Evolutionary conservation across 2,329 filamentous ascomycete genomes (phyloP).

Genomic region (Pestalotiopsis sp.): DNA sequence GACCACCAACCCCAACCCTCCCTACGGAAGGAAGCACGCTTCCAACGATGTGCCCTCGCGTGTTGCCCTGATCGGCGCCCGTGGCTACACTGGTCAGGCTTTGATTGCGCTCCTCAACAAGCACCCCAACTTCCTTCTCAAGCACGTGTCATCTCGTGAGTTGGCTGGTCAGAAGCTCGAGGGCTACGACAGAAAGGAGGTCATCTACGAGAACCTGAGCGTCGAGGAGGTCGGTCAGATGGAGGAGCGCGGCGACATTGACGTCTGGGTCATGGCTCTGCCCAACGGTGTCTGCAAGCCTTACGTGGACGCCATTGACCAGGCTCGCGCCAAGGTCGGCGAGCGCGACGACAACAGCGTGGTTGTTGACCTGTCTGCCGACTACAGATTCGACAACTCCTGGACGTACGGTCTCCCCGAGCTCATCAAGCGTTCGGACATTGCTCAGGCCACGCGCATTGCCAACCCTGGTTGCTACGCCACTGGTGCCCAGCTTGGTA

Average conservation of each 20-base stretch:
- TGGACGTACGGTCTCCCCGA: constrained; percentile 95
- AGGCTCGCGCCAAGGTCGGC: constrained; percentile 59
- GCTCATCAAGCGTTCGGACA: constrained; percentile 74
- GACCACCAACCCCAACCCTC: constrained; percentile 85
- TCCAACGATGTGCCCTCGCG: constrained; percentile 79
- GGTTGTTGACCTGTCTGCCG: constrained; percentile 93
- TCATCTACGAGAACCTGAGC: constrained; percentile 88
- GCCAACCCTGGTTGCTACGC: constrained; percentile 95
- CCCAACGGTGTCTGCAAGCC: constrained; percentile 95
- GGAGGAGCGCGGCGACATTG: constrained; percentile 81
- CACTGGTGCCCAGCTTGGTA: constrained; percentile 87
- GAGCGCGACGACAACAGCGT: constrained; percentile 62
- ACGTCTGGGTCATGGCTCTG: constrained; percentile 97
- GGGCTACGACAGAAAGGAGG: constrained; percentile 88
- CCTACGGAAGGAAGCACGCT: constrained; percentile 84
- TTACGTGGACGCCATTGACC: constrained; percentile 85
- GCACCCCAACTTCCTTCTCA: constrained; percentile 37
- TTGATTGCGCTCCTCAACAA: constrained; percentile 84
- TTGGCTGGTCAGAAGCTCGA: constrained; percentile 83
- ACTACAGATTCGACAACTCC: constrained; percentile 84
- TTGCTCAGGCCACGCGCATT: constrained; percentile 80
- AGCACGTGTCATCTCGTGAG: constrained; percentile 55
- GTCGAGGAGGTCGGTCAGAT: constrained; percentile 86
- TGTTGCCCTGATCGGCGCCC: constrained; percentile 86
- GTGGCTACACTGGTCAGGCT: constrained; percentile 92